Evolutionary conservation across 805 yeast species (phyloP).

Genomic region (Candida hungchunana): DNA sequence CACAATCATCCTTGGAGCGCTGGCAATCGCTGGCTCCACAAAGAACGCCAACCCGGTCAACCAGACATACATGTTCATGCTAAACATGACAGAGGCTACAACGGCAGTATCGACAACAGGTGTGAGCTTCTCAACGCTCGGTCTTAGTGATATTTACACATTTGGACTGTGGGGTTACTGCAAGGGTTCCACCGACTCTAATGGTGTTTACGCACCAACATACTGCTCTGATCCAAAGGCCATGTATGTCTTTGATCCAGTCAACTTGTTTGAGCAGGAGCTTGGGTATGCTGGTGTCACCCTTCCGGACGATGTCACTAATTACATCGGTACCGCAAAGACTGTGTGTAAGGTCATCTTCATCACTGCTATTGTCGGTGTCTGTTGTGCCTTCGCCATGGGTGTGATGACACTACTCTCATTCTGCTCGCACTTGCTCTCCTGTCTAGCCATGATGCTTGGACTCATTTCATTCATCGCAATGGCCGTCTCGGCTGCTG

Average conservation of each 20-base stretch:
- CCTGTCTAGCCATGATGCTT: slow-evolving; percentile 41
- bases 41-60: slow-evolving; percentile 38
- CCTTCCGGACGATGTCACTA: slow-evolving; percentile 51
- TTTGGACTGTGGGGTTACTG: slow-evolving; percentile 68
- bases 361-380: slow-evolving; percentile 45
- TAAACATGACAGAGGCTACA: slow-evolving; percentile 34
- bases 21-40: slow-evolving; percentile 52
- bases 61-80: slow-evolving; percentile 43
- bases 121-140: slow-evolving; percentile 23
- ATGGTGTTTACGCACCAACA: slow-evolving; percentile 30
- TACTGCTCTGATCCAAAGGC: slow-evolving; percentile 53
- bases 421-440: slow-evolving; percentile 42
- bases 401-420: slow-evolving; percentile 42
- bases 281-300: slow-evolving; percentile 23
- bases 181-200: slow-evolving; percentile 30
- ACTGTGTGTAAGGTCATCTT: slow-evolving; percentile 55
- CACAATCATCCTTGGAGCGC: slow-evolving; percentile 42
- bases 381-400: slow-evolving; percentile 39
- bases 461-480: slow-evolving; percentile 38
- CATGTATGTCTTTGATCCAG: slow-evolving; percentile 55
- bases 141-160: slow-evolving; percentile 44
- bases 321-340: slow-evolving; percentile 42
- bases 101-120: slow-evolving; percentile 3
- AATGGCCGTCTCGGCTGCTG: slow-evolving; percentile 43
- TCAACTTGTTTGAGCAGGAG: slow-evolving; percentile 28